Conservation (phyloP, 2,329 filamentous ascomycete species). For the Phymatotrichopsis omnivora region DNA sequence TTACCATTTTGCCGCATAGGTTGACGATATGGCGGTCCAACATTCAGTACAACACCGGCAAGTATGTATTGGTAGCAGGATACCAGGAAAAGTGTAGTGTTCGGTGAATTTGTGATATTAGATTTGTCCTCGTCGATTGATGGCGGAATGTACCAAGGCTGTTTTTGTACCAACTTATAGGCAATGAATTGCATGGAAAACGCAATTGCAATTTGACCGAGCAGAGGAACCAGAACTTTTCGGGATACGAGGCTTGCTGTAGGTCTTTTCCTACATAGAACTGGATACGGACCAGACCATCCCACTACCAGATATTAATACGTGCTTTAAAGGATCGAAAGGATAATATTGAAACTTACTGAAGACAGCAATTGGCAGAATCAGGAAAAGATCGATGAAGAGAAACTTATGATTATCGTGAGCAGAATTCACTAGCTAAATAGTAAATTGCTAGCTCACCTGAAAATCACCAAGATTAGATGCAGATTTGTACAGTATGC, state of each 20-base stretch:
- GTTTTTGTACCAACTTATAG: constrained; percentile 63
- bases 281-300: constrained; percentile 76
- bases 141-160: constrained; percentile 81
- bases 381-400: constrained; percentile 86
- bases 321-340: not conserved
- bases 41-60: constrained; percentile 76
- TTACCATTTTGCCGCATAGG: constrained; percentile 67
- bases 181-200: constrained; percentile 65
- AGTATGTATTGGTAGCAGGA: constrained; percentile 95
- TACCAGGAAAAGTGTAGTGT: constrained; percentile 78
- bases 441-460: constrained; percentile 36
- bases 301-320: constrained; percentile 55
- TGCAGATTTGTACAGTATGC: constrained; percentile 86
- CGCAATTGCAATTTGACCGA: constrained; percentile 79
- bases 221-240: constrained; percentile 78
- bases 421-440: not conserved
- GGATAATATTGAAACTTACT: constrained; percentile 44
- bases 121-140: constrained; percentile 65
- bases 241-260: constrained; percentile 85
- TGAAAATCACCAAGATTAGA: constrained; percentile 97
- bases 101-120: constrained; percentile 85
- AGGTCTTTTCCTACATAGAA: constrained; percentile 71
- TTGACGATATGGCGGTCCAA: constrained; percentile 83
- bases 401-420: constrained; percentile 53
- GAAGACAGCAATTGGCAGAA: constrained; percentile 92